Percentiles rank a stretch among this genome's conserved stretches.
Evolutionary conservation across 495 filamentous ascomycete species (phyloP).

Genomic region (Lasiosphaeria ovina): DNA sequence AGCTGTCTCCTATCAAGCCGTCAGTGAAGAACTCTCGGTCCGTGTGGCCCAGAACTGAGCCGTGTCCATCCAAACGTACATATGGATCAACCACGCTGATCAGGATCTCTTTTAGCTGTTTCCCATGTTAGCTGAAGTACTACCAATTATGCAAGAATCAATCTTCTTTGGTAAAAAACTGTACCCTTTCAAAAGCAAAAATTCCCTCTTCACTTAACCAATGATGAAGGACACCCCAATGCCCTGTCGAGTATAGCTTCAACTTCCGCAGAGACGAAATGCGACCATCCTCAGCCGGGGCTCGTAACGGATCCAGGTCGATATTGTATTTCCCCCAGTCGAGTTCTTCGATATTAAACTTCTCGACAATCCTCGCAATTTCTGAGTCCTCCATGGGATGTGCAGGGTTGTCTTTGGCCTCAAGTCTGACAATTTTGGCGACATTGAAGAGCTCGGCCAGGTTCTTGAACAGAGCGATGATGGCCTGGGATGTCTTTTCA

Average conservation of each 20-base stretch:
- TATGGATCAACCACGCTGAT: conserved; percentile 9
- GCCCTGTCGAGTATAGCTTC: conserved; percentile 4
- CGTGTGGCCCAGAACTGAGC: not conserved
- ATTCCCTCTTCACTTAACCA: conserved; percentile 6
- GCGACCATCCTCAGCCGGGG: not conserved
- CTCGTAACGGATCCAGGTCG: not conserved
- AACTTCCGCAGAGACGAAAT: conserved; percentile 5
- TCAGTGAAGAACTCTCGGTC: not conserved
- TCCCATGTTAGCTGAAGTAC: too few species aligned
- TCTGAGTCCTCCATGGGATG: conserved; percentile 1
- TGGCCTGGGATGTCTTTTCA: conserved; percentile 5
- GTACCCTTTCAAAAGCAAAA: conserved; percentile 5
- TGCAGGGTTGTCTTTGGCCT: not conserved
- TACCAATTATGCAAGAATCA: too few species aligned
- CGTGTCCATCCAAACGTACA: not conserved
- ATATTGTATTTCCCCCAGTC: conserved; percentile 11
- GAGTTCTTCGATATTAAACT: conserved; percentile 6
- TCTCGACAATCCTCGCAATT: conserved; percentile 3
- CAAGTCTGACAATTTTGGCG: conserved; percentile 4
- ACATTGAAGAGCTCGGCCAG: conserved; percentile 10
- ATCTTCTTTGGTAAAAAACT: too few species aligned
- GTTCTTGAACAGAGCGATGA: conserved; percentile 4
- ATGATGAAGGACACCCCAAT: conserved; percentile 1
- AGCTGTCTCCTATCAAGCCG: not conserved
- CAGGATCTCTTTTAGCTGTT: conserved; percentile 4